A percentile compares a stretch with the other conserved stretches of the same genome.
phyloP scores from a whole-genome alignment of 352 stramenopile species.

The Globisporangium middletonii region DNA sequence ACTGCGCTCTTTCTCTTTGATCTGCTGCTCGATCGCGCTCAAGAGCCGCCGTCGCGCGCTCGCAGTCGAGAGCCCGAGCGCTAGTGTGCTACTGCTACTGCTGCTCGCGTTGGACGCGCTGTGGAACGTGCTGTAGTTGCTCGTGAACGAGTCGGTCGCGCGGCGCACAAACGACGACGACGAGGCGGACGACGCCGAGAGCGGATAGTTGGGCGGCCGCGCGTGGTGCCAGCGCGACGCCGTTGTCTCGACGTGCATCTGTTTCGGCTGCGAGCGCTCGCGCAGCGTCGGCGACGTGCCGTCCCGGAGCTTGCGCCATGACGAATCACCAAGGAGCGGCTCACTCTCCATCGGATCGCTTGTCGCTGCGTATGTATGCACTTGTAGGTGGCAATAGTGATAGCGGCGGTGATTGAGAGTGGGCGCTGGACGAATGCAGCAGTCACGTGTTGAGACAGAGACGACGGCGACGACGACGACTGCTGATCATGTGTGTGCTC shows the following conservation, averaged over 20 bases:
- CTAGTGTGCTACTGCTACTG: constrained; percentile 1
- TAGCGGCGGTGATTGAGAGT: background rate
- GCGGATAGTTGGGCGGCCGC: constrained; percentile 9
- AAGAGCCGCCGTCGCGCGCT: constrained; percentile 50
- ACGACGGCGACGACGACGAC: too few relatives aligned
- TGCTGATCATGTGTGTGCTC: too few relatives aligned
- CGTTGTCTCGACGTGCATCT: background rate
- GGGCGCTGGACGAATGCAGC: background rate
- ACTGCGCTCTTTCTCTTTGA: constrained; percentile 63
- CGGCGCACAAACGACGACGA: constrained; percentile 1
- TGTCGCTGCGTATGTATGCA: background rate
- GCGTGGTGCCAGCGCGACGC: constrained; percentile 5
- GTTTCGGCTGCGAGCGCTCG: background rate
- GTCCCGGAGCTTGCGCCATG: background rate
- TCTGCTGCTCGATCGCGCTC: constrained; percentile 59
- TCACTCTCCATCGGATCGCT: background rate
- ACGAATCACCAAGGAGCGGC: background rate
- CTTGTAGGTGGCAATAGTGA: background rate
- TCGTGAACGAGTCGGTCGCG: background rate
- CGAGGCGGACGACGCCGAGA: background rate
- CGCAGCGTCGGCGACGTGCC: background rate
- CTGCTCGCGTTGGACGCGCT: background rate
- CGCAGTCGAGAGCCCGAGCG: constrained; percentile 46
- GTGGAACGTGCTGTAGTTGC: constrained; percentile 12
- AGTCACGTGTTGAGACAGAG: too few relatives aligned